phyloP scores from a whole-genome alignment of 208 protist genomes.

The Trypanosoma platydactyli region DNA sequence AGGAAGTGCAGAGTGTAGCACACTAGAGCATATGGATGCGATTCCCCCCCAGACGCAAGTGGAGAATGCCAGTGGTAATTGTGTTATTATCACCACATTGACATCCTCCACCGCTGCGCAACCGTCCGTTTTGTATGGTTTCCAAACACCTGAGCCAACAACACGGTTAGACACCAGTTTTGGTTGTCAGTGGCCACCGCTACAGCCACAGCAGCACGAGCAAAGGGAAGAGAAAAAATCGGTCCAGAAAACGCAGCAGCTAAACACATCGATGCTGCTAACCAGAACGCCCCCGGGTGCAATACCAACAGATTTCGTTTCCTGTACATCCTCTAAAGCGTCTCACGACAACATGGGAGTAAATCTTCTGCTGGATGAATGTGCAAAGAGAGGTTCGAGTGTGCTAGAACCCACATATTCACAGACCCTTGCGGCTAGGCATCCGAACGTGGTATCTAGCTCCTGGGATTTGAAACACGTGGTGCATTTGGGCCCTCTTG shows the following conservation, averaged over 20 bases:
- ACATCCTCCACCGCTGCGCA: neutral
- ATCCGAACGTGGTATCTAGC: neutral
- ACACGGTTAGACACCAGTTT: neutral
- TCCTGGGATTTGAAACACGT: constrained; percentile 5
- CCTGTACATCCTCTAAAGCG: neutral
- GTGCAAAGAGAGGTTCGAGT: neutral
- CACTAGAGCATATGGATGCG: constrained; percentile 7
- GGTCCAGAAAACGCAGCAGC: neutral
- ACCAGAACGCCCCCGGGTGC: neutral
- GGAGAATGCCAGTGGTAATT: constrained; percentile 22
- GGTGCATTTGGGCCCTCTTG: constrained; percentile 21
- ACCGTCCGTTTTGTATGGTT: neutral
- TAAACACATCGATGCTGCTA: neutral
- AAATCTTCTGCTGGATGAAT: neutral
- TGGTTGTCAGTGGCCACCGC: neutral
- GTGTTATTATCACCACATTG: constrained; percentile 26
- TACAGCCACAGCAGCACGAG: too few relatives aligned
- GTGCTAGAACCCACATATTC: neutral
- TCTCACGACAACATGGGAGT: neutral
- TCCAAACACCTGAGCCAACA: neutral
- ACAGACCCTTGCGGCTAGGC: neutral
- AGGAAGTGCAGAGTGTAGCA: neutral
- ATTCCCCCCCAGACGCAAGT: neutral
- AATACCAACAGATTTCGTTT: neutral
- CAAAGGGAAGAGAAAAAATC: neutral